Base-by-base conservation (phyloP, 2,329 filamentous ascomycete species). In the Pestalotiopsis fici region DNA sequence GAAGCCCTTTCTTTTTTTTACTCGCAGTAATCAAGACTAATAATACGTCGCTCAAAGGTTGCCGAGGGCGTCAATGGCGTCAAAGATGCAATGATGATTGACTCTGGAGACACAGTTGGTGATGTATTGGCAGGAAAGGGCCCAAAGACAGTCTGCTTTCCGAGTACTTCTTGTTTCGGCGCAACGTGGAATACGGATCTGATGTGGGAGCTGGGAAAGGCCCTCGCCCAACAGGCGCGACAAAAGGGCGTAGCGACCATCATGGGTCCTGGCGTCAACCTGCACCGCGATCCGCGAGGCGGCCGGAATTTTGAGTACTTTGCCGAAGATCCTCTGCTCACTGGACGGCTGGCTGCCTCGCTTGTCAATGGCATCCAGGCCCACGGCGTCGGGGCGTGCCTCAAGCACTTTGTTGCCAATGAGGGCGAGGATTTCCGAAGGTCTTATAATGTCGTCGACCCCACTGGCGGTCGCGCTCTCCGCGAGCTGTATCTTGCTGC, bases 161-260 rank as follows among this genome's bases (percentile, higher is more conserved):
- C 70, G 2, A 70, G 68, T 59, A 71, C 66, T 2, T 66, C 68
- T 2, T 71, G 70, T 59, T 60, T 70, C 18, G 69, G 64, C 21
- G 65, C 70, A 31, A 71, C 69, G 3, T 71, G 70, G 70, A 65
- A 71, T 59, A 59, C 65, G 2, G 68, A 67, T 21, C 66, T 71
- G 3, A 68, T 71, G 4, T 18, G 35, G 18, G 64, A 65, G 0
- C 47, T 71, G 4, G 70, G 70, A 25, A 63, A 70, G 7, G 63
- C 65, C 18, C 63, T 72, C 47, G 69, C 65, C 1, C 23, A 59
- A 21, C 65, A 77, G 43, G 72, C 71, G 1, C 72, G 69, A 2
- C 69, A 72, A 65, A 94, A 94, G 79, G 91, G 91, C 67, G 84
- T 91, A 23, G 90, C 93, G 74, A 85, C 92, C 12, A 86, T 91